These are phyloP conservation scores for Tribonema minus DNA, from an alignment of 108 stramenopile genomes.

Conservation along the genomic window DNA sequence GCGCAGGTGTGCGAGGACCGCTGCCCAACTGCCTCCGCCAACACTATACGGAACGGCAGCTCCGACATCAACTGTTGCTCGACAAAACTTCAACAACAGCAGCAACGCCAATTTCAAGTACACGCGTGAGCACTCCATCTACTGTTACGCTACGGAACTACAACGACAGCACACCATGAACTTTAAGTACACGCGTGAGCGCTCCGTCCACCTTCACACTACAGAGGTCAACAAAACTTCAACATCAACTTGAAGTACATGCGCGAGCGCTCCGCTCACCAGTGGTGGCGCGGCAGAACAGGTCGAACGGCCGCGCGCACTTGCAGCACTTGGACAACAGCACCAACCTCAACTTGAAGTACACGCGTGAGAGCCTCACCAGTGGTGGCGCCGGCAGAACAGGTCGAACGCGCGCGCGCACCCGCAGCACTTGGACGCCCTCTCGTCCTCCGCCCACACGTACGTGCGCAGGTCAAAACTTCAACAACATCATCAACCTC, in stretches of 20 bases:
- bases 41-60: too few relatives aligned
- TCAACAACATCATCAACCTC: not conserved
- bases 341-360: too few relatives aligned
- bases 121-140: too few relatives aligned
- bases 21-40: too few relatives aligned
- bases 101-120: not conserved
- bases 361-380: too few relatives aligned
- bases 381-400: not conserved
- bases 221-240: not conserved
- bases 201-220: too few relatives aligned
- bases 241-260: not conserved
- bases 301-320: not conserved
- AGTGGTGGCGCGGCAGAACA: not conserved
- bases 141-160: too few relatives aligned
- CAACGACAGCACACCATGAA: not conserved
- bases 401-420: not conserved
- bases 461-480: not conserved
- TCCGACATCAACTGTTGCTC: too few relatives aligned
- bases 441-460: too few relatives aligned
- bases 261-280: not conserved
- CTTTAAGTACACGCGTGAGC: not conserved
- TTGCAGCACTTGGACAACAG: not conserved
- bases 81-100: not conserved
- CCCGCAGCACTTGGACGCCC: not conserved
- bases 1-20: too few relatives aligned